A percentile compares a stretch with the other conserved stretches of the same genome.
Evolutionary conservation across 352 stramenopile genomes (phyloP).

Genomic region (Globisporangium emineosum): DNA sequence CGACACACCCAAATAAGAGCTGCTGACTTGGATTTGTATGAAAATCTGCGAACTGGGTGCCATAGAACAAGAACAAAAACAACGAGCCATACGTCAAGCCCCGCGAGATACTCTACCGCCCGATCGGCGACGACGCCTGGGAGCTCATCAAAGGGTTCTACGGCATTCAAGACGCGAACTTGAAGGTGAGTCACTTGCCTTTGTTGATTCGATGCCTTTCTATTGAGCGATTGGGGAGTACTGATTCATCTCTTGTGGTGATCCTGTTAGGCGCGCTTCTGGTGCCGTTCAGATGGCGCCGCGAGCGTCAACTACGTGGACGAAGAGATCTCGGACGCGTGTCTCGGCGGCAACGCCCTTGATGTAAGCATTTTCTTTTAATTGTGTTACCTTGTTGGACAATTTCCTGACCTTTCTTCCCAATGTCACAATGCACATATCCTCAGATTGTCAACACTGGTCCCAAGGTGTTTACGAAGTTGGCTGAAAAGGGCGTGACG

Average conservation of each 20-base stretch:
- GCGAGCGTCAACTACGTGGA: conserved; percentile 82
- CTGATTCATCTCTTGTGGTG: too few species aligned
- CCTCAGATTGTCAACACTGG: too few species aligned
- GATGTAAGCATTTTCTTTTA: conserved; percentile 30
- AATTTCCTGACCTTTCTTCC: conserved; percentile 1
- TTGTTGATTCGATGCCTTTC: not conserved
- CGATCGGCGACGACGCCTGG: conserved; percentile 63
- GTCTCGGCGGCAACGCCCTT: conserved; percentile 64
- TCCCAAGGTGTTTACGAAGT: too few species aligned
- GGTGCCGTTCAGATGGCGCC: conserved; percentile 59
- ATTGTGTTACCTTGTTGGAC: not conserved
- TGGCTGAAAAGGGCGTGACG: too few species aligned
- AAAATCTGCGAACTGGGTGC: too few species aligned
- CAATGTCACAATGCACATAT: too few species aligned
- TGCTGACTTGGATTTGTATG: too few species aligned
- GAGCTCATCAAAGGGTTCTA: conserved; percentile 57
- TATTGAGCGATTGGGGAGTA: too few species aligned
- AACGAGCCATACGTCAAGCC: conserved; percentile 32
- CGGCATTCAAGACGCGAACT: conserved; percentile 39
- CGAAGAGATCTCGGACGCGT: conserved; percentile 54
- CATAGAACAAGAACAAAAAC: not conserved
- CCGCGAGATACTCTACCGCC: conserved; percentile 72
- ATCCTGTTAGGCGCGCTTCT: too few species aligned
- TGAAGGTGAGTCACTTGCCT: conserved; percentile 40
- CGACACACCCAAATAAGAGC: too few species aligned